These are phyloP conservation scores for Penicillium pulvis DNA, from an alignment of 495 filamentous ascomycete species.

Conservation along the genomic window DNA sequence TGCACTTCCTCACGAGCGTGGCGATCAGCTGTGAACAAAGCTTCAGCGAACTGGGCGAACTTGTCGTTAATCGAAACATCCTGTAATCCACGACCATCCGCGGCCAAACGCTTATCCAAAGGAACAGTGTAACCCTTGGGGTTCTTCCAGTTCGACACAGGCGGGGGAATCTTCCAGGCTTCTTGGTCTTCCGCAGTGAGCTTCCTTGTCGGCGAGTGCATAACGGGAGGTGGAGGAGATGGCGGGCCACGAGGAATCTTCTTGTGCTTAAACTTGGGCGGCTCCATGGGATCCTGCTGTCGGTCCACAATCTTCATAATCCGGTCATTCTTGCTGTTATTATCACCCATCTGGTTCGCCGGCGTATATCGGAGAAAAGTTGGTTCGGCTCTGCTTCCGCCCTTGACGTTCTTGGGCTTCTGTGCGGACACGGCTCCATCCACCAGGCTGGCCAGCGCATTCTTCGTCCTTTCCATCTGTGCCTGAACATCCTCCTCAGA, in stretches of 20 bases:
- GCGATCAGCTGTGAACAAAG: conserved; percentile 88
- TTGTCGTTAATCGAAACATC: conserved; percentile 99
- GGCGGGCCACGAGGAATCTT: conserved; percentile 96
- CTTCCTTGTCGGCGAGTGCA: conserved; percentile 94
- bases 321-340: conserved; percentile 80
- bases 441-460: conserved; percentile 79
- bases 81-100: conserved; percentile 88
- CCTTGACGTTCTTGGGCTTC: conserved; percentile 92
- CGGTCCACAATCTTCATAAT: conserved; percentile 98
- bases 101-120: conserved; percentile 94
- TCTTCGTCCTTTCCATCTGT: conserved; percentile 84
- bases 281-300: conserved; percentile 96
- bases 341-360: conserved; percentile 96
- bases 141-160: conserved; percentile 99
- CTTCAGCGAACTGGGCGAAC: conserved; percentile 94
- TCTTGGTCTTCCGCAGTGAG: conserved; percentile 97
- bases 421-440: conserved; percentile 85
- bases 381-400: conserved; percentile 73
- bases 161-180: conserved; percentile 92
- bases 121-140: conserved; percentile 97
- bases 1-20: conserved; percentile 96
- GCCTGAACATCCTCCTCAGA: conserved; percentile 79
- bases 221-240: conserved; percentile 86
- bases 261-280: conserved; percentile 97
- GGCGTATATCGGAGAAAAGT: conserved; percentile 97